phyloP scores from a whole-genome alignment of 345 rosid species.

The Murraya koenigii region DNA sequence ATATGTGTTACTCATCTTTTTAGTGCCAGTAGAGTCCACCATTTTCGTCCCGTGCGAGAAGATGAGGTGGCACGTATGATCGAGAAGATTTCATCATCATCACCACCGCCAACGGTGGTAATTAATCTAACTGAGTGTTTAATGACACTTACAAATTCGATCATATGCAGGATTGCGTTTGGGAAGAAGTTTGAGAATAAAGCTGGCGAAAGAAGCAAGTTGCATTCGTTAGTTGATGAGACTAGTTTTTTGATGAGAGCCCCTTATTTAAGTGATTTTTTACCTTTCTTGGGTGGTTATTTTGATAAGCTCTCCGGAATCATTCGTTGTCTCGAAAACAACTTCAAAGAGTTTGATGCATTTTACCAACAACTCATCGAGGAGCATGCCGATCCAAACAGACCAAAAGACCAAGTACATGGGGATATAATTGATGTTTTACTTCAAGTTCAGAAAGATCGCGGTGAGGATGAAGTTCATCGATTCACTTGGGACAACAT shows the following conservation, averaged over 20 bases:
- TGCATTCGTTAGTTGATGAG: constrained; percentile 10
- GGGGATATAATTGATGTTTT: constrained; percentile 46
- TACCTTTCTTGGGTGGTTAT: constrained; percentile 23
- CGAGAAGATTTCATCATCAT: constrained; percentile 2
- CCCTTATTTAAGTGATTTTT: constrained; percentile 24
- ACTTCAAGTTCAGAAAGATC: constrained; percentile 30
- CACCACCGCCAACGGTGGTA: no score
- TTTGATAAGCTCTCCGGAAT: constrained; percentile 31
- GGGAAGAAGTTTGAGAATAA: constrained; percentile 25
- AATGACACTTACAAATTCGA: constrained; percentile 8
- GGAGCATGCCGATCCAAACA: constrained; percentile 29
- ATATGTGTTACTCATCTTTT: constrained; percentile 19
- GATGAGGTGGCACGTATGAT: constrained; percentile 25
- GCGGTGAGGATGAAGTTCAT: constrained; percentile 9
- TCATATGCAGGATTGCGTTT: constrained; percentile 26
- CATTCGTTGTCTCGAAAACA: constrained; percentile 20
- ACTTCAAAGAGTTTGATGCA: constrained; percentile 18
- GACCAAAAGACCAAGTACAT: not conserved
- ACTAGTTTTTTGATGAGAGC: no score
- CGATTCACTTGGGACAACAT: constrained; percentile 37
- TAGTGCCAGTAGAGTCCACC: constrained; percentile 14
- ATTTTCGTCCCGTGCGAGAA: constrained; percentile 20
- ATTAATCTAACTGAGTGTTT: constrained; percentile 11
- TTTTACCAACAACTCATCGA: constrained; percentile 42
- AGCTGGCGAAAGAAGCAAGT: constrained; percentile 2